Base-by-base conservation (phyloP, 2,329 filamentous ascomycete species). In the Trichoderma sp. region DNA sequence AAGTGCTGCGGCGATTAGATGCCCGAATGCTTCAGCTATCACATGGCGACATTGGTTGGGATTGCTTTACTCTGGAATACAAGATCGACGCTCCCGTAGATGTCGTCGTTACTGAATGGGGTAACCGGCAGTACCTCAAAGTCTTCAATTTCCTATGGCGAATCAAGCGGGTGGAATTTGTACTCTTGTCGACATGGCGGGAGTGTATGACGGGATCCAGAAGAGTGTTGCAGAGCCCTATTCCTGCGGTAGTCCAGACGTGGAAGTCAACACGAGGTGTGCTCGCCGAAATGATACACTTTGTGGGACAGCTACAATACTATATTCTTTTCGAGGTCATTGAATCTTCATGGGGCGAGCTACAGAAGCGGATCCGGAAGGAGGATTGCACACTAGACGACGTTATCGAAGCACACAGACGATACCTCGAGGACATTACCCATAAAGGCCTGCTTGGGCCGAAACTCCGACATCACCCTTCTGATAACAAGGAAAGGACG, bases 61-160 rank as follows among this genome's bases (percentile, higher is more conserved):
- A 99, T 77, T 97, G 96, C 77, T 99, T 99, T 81, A 99, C 96
- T 0, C 88, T 99, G 10, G 96, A 99, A 78, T 99, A 99, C 82
- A 97, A 98, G 79, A 96, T 99, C 73, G 94, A 97, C 77, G 92
- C 95, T 2, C 96, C 96, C 0, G 92, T 97, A 28, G 96, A 99
- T 77, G 96, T 99, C 32, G 94, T 99, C 59, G 94, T 99, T 49
- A 98, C 95, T 0, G 93, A 96, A 52, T 97, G 94, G 88, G 94
- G 94, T 56, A 95, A 92, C 73, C 92, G 95, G 26, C 95, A 99
- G 77, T 99, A 99, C 77, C 90, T 99, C 74, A 98, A 98, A 78
- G 93, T 99, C 11, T 99, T 99, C 86, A 99, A 99, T 80, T 97
- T 99, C 77, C 86, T 99, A 3, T 99, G 96, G 95, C 91, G 96